Conservation (phyloP, 306 rosid genomes). For the Cucumis hystrix region DNA sequence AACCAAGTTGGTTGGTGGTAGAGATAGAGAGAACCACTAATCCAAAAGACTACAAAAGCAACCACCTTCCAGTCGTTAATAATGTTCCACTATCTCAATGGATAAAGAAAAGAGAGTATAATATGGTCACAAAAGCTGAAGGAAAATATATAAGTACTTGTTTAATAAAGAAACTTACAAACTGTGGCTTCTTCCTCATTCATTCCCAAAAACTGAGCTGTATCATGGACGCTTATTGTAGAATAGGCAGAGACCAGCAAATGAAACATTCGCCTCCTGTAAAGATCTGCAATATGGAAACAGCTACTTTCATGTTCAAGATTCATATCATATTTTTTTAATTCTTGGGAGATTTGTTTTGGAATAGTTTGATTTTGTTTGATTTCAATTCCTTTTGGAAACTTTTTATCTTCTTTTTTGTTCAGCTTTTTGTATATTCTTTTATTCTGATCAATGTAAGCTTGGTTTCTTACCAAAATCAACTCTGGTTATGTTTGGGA, state of each 20-base stretch:
- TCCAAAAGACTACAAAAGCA: background rate
- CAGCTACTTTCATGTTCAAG: background rate
- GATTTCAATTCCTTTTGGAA: background rate
- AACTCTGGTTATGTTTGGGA: background rate
- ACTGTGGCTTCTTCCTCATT: conserved; percentile 49
- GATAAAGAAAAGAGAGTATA: background rate
- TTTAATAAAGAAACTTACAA: conserved; percentile 31
- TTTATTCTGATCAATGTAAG: background rate
- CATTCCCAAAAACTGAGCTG: conserved; percentile 81
- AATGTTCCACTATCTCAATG: background rate
- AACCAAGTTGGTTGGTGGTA: background rate
- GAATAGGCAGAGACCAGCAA: conserved; percentile 81
- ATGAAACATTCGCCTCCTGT: conserved; percentile 76
- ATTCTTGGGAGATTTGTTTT: background rate
- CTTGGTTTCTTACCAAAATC: background rate
- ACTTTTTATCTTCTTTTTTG: background rate
- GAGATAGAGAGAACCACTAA: background rate
- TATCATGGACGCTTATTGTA: conserved; percentile 61
- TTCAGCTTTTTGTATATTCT: background rate
- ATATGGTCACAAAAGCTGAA: background rate
- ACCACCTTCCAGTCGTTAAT: background rate
- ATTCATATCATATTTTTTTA: background rate
- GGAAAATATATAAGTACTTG: background rate
- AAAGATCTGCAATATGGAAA: conserved; percentile 44
- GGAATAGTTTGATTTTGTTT: background rate